phyloP scores from a whole-genome alignment of 257 asterid genomes.

The Nicotiana paniculata region DNA sequence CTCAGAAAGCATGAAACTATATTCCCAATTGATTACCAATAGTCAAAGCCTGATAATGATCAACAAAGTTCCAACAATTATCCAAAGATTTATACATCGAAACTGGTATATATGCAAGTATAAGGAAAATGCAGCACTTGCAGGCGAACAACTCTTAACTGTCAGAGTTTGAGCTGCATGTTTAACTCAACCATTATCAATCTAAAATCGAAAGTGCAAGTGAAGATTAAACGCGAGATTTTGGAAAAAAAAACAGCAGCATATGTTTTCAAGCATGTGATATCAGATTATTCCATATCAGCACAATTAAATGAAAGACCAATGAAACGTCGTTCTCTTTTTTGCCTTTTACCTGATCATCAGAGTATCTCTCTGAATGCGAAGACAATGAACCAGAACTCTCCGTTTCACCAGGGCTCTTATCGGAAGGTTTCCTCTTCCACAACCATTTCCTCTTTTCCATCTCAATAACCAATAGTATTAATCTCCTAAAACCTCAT shows the following conservation, averaged over 20 bases:
- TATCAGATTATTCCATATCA: background rate
- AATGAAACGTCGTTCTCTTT: background rate
- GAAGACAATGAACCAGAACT: conserved; percentile 61
- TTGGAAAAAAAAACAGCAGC: background rate
- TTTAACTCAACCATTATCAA: background rate
- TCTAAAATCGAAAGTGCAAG: background rate
- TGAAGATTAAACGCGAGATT: background rate
- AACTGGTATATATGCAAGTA: background rate
- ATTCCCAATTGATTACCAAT: background rate
- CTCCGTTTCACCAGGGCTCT: conserved; percentile 67
- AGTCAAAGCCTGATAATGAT: background rate
- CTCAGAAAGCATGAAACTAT: background rate
- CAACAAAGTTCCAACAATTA: background rate
- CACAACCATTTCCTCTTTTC: conserved; percentile 75
- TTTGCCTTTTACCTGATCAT: conserved; percentile 46
- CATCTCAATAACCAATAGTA: conserved; percentile 24
- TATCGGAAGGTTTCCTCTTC: conserved; percentile 61
- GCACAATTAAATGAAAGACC: background rate
- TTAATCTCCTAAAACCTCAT: conserved; percentile 14
- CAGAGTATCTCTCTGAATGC: conserved; percentile 55
- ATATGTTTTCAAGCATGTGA: background rate
- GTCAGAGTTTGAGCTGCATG: background rate
- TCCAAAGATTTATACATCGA: background rate
- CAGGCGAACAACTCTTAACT: background rate
- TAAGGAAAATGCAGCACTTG: background rate